phyloP scores from a whole-genome alignment of 2,329 filamentous ascomycete genomes.

The Sphaerulina musiva region DNA sequence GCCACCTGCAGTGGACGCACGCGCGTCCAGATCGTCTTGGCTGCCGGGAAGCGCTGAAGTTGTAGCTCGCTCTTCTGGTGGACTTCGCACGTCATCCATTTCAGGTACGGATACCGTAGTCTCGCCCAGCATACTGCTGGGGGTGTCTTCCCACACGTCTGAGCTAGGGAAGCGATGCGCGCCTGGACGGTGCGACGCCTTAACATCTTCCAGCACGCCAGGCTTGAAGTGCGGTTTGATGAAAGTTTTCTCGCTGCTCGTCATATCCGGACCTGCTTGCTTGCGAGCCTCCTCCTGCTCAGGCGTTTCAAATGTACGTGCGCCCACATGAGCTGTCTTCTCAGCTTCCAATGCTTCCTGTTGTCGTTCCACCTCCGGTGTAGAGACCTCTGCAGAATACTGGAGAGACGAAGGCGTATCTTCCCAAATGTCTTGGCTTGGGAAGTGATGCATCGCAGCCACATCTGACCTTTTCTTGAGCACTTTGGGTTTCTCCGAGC shows the following conservation, averaged over 20 bases:
- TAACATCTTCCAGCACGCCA: constrained; percentile 47
- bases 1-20: constrained; percentile 22
- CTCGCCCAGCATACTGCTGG: constrained; percentile 72
- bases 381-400: constrained; percentile 71
- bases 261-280: constrained; percentile 32
- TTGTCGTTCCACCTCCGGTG: constrained; percentile 52
- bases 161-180: constrained; percentile 75
- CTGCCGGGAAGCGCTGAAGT: constrained; percentile 12
- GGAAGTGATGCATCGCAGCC: constrained; percentile 59
- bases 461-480: constrained; percentile 50
- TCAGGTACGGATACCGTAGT: constrained; percentile 55
- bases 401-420: constrained; percentile 83
- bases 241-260: constrained; percentile 48
- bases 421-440: constrained; percentile 95
- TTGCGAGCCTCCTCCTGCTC: constrained; percentile 47
- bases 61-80: constrained; percentile 25
- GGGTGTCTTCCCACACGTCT: constrained; percentile 91
- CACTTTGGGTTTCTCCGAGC: constrained; percentile 47
- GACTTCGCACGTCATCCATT: constrained; percentile 29
- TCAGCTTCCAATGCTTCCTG: constrained; percentile 31
- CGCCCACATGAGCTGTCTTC: constrained; percentile 21
- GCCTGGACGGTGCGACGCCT: constrained; percentile 49
- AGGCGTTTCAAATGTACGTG: constrained; percentile 41
- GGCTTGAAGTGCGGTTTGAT: constrained; percentile 50
- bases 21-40: constrained; percentile 13